Evolutionary conservation across 192 early-diverging fungal genomes (phyloP), one percentile per base, ranked within the genome.

Genomic region (Geosiphon pyriformis): DNA sequence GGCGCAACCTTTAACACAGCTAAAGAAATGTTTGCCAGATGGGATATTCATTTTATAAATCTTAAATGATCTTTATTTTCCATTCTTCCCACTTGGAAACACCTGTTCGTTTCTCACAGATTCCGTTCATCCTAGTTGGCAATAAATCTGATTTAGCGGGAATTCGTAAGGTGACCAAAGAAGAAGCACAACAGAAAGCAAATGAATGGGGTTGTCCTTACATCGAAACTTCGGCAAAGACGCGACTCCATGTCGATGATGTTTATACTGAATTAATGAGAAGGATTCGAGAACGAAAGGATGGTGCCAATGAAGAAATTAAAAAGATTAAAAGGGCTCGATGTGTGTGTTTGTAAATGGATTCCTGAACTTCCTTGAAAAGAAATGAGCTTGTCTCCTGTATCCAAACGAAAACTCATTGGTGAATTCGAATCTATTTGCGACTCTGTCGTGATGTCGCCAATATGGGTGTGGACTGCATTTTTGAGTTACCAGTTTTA

Each of bases 61-160:
- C n/a, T 54, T 54, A 54, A 46, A 46, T 17, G 6, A 46, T 10
- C 17, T 46, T 46, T 46, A 10, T 17, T 46, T 46, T 17, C 17
- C 42, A 10, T n/a, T n/a, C 26, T 11, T 7, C 26, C 26, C 6
- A 25, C 26, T n/a, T 11, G n/a, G 6, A 10, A 18, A 48, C 26
- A 50, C 37, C 0, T 4, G 4, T 23, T 23, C 2, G 18, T 1
- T 7, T 20, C 0, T 3, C 2, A 49, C 69, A 77, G 74, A 80
- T 92, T 58, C 91, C 91, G 8, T 92, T 93, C 57, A 83, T 93
- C 46, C 74, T 93, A 15, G 87, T 92, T 11, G 91, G 91, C 48
- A 93, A 93, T 77, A 94, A 89, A 69, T 79, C 75, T 6, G 87
- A 89, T 71, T 71, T 89, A 68, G 74, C 65, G 0, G 76, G 82